Base-by-base conservation (phyloP, 208 protist species). In the Willaertia magna region DNA sequence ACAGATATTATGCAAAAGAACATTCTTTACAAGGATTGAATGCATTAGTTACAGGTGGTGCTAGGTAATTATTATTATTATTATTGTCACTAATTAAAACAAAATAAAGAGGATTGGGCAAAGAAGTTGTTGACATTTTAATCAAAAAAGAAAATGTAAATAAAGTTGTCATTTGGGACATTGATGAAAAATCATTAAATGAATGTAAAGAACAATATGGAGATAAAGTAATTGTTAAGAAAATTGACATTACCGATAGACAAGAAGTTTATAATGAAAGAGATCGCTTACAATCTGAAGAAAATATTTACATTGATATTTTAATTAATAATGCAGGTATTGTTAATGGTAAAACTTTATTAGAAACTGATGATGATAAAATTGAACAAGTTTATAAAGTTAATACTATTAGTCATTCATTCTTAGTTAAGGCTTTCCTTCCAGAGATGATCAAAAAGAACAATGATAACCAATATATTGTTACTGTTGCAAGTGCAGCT, bases 301-400 rank as follows among this genome's bases (percentile, higher is more conserved):
- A 2, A 1, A 34, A 12, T 20, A 1, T 1, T n/a, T n/a, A 22
- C 22, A 85, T 92, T 20, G 89, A 84, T 14, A 87, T 92, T 51
- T 59, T 92, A 0, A 59, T 92, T 26, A 91, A 92, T 44, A 92
- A 92, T 84, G 90, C 90, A 9, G 90, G 90, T 34, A 89, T 92
- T 81, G 89, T 92, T 34, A 83, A 61, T 16, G 90, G 84, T 20
- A 92, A 90, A 48, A 44, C 34, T 14, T 78, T 92, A 47, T 79
- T 91, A 18, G 87, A 91, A 2, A 26, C 34, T 34, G 39, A 44
- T 48, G 85, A 89, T 30, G 48, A 30, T 2, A 46, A 46, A 30
- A 89, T 89, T 39, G 48, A 79, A 1, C 52, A 42, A 46, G 88
- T 78, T 34, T 34, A 88, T 0, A 74, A 90, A 22, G 90, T 92